A percentile compares a stretch with the other conserved stretches of the same genome.
Conservation (phyloP, 2,329 filamentous ascomycete species). For the Raffaelea ambrosiae region DNA sequence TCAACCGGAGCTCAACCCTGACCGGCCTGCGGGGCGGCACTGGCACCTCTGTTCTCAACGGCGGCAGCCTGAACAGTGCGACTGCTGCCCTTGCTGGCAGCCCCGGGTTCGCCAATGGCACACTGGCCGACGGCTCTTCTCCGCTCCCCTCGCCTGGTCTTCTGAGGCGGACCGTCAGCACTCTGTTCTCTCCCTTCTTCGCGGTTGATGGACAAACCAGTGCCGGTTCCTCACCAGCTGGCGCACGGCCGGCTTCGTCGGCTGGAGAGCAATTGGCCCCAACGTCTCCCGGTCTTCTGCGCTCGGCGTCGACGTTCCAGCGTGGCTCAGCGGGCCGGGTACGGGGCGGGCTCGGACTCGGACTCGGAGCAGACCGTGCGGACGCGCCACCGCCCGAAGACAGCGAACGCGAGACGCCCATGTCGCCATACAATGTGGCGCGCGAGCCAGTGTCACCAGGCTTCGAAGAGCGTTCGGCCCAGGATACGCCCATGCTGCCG, state of each 20-base stretch:
- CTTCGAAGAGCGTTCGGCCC: conserved; percentile 55
- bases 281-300: conserved; percentile 23
- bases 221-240: neutral
- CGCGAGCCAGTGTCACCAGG: conserved; percentile 72
- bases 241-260: conserved; percentile 3
- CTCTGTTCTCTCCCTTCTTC: conserved; percentile 52
- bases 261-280: conserved; percentile 6
- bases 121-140: conserved; percentile 21
- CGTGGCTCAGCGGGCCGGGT: conserved; percentile 4
- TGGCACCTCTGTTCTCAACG: no score
- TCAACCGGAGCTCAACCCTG: conserved; percentile 34
- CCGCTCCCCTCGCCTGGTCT: conserved; percentile 48
- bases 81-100: conserved; percentile 3
- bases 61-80: conserved; percentile 26
- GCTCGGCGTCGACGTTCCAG: conserved; percentile 22
- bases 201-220: conserved; percentile 26
- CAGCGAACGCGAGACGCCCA: conserved; percentile 56
- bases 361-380: conserved; percentile 24
- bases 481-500: conserved; percentile 57
- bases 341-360: conserved; percentile 8
- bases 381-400: conserved; percentile 61
- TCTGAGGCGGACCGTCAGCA: conserved; percentile 55
- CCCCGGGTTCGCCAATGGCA: neutral
- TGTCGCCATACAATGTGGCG: conserved; percentile 66
- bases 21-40: conserved; percentile 35